Evolutionary conservation across 441 rosid species (phyloP).

Genomic region (Eruca vesicaria): DNA sequence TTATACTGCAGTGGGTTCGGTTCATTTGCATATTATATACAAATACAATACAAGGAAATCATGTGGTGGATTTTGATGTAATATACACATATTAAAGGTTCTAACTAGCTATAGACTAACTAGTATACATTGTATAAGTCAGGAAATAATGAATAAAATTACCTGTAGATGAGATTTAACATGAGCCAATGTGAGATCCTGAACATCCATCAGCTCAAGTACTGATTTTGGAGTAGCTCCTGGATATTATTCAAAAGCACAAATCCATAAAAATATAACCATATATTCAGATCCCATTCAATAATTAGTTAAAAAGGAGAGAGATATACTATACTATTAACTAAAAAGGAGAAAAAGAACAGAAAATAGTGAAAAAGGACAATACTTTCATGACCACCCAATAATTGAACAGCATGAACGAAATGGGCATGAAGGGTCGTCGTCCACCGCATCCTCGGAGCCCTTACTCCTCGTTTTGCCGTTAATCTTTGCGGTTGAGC

Average conservation of each 20-base stretch:
- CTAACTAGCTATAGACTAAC: background rate
- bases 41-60: background rate
- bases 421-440: slow-evolving; percentile 94
- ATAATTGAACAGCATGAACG: slow-evolving; percentile 93
- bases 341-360: background rate
- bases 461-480: slow-evolving; percentile 82
- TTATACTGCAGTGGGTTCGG: slow-evolving; percentile 11
- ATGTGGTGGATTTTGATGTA: background rate
- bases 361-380: slow-evolving; percentile 28
- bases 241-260: slow-evolving; percentile 32
- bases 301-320: slow-evolving; percentile 9
- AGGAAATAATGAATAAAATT: slow-evolving; percentile 21
- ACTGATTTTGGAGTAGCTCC: slow-evolving; percentile 99
- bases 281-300: background rate
- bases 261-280: slow-evolving; percentile 5
- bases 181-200: slow-evolving; percentile 99
- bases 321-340: background rate
- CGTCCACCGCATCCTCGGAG: slow-evolving; percentile 99
- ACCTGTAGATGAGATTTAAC: slow-evolving; percentile 99
- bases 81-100: background rate
- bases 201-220: slow-evolving; percentile 99
- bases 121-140: background rate
- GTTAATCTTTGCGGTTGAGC: slow-evolving; percentile 60
- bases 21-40: slow-evolving; percentile 10
- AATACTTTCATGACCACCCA: slow-evolving; percentile 99